These are phyloP conservation scores for Infundibulicybe gibba DNA, from an alignment of 768 basidiomycete genomes.

Conservation along the genomic window DNA sequence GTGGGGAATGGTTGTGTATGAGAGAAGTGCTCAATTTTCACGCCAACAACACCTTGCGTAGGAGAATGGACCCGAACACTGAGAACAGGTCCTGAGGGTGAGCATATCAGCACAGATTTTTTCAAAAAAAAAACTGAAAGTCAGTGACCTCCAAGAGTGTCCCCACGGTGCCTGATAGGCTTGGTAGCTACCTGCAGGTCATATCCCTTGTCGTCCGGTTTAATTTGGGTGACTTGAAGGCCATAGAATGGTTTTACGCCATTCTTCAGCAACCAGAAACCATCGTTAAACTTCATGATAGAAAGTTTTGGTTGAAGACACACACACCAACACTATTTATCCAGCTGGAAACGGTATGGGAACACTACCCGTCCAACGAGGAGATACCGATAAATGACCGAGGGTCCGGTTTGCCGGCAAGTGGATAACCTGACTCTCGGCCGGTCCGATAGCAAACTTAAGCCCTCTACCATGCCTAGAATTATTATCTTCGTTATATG, in stretches of 20 bases:
- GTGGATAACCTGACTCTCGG: no score
- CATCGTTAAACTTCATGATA: slow-evolving; percentile 70
- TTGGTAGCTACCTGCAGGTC: slow-evolving; percentile 59
- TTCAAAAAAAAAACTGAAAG: background rate
- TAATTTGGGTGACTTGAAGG: slow-evolving; percentile 54
- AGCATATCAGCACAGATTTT: slow-evolving; percentile 10
- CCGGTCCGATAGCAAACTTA: no score
- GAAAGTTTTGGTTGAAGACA: background rate
- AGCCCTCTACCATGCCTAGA: no score
- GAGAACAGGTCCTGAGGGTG: slow-evolving; percentile 42
- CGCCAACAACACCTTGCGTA: slow-evolving; percentile 51
- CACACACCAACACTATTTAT: no score
- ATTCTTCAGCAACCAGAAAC: slow-evolving; percentile 64
- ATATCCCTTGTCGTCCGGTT: slow-evolving; percentile 41
- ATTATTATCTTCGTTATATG: no score
- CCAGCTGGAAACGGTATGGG: no score
- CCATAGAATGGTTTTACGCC: slow-evolving; percentile 61
- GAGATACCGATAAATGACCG: slow-evolving; percentile 1
- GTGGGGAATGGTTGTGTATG: slow-evolving; percentile 36
- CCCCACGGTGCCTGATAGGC: slow-evolving; percentile 59
- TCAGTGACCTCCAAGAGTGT: slow-evolving; percentile 51
- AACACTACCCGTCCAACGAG: no score
- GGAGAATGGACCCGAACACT: slow-evolving; percentile 50
- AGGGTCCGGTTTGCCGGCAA: no score
- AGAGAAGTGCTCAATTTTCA: slow-evolving; percentile 54